These are phyloP conservation scores for Exophiala phaeomuriformis DNA, from an alignment of 2,329 filamentous ascomycete genomes.

Conservation along the genomic window DNA sequence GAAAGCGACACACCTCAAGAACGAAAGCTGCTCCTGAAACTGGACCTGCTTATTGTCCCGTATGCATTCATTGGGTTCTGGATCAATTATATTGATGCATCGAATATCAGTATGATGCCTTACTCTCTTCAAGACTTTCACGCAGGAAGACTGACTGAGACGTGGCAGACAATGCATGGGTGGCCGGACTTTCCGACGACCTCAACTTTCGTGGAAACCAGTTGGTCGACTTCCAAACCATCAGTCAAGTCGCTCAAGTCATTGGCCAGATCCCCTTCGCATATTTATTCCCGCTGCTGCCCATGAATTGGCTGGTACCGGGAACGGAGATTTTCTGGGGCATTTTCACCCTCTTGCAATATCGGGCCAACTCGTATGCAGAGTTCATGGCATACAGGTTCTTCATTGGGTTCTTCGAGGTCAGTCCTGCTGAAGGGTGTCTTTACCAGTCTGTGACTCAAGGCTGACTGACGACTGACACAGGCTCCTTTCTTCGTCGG, in stretches of 20 bases:
- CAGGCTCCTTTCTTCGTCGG: slow-evolving; percentile 36
- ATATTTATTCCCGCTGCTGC: slow-evolving; percentile 42
- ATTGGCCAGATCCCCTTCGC: slow-evolving; percentile 47
- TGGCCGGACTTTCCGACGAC: slow-evolving; percentile 47
- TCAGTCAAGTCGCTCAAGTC: slow-evolving; percentile 47
- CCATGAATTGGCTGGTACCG: slow-evolving; percentile 47
- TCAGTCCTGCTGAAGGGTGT: slow-evolving; percentile 24
- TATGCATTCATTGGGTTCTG: slow-evolving; percentile 51
- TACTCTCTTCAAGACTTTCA: neutral
- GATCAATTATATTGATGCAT: slow-evolving; percentile 49
- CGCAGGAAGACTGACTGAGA: neutral
- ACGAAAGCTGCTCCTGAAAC: slow-evolving; percentile 46
- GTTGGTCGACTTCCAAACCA: slow-evolving; percentile 48
- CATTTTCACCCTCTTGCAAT: slow-evolving; percentile 50
- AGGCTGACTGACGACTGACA: slow-evolving; percentile 27
- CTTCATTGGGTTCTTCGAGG: slow-evolving; percentile 3
- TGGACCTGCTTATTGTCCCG: slow-evolving; percentile 50
- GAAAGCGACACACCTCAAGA: slow-evolving; percentile 46
- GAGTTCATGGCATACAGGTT: slow-evolving; percentile 22
- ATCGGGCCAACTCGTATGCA: slow-evolving; percentile 34
- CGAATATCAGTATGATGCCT: slow-evolving; percentile 43
- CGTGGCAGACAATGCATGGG: slow-evolving; percentile 46
- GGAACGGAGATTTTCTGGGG: slow-evolving; percentile 49
- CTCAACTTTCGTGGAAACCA: slow-evolving; percentile 47
- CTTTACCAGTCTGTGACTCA: neutral